Evolutionary conservation across 805 yeast species (phyloP).

Genomic region (Ogataea wickerhamii): DNA sequence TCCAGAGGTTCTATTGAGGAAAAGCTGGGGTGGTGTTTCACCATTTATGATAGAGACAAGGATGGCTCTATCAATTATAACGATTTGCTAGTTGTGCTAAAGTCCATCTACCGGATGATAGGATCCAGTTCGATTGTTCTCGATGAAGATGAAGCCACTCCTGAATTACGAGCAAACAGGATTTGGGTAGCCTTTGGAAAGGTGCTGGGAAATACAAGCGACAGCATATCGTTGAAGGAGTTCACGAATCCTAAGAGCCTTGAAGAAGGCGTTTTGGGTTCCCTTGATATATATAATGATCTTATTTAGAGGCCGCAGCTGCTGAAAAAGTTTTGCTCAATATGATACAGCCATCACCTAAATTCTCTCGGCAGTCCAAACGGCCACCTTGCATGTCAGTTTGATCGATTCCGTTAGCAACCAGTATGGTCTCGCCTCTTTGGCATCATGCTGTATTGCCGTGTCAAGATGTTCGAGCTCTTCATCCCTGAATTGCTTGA

Average conservation of each 20-base stretch:
- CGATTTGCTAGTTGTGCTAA: slow-evolving; percentile 76
- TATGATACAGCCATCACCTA: slow-evolving; percentile 32
- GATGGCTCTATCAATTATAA: slow-evolving; percentile 72
- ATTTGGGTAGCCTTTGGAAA: slow-evolving; percentile 49
- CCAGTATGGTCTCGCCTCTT: slow-evolving; percentile 89
- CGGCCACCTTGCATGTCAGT: slow-evolving; percentile 78
- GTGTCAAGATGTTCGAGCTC: slow-evolving; percentile 94
- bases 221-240: slow-evolving; percentile 75
- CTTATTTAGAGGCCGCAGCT: slow-evolving; percentile 19
- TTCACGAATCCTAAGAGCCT: slow-evolving; percentile 76
- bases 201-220: slow-evolving; percentile 65
- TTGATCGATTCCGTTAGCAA: slow-evolving; percentile 85
- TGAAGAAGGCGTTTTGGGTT: slow-evolving; percentile 72
- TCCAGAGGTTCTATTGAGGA: slow-evolving; percentile 83
- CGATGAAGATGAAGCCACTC: slow-evolving; percentile 87
- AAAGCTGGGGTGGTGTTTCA: slow-evolving; percentile 86
- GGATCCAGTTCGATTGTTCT: slow-evolving; percentile 83
- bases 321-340: not conserved
- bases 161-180: slow-evolving; percentile 81
- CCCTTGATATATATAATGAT: slow-evolving; percentile 54
- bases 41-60: slow-evolving; percentile 76
- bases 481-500: slow-evolving; percentile 83
- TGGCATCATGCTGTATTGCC: slow-evolving; percentile 88
- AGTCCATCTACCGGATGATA: slow-evolving; percentile 89
- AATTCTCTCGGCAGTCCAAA: slow-evolving; percentile 84